Base-by-base conservation (phyloP, 192 early-diverging fungal species). In the Mortierella hygrophila region DNA sequence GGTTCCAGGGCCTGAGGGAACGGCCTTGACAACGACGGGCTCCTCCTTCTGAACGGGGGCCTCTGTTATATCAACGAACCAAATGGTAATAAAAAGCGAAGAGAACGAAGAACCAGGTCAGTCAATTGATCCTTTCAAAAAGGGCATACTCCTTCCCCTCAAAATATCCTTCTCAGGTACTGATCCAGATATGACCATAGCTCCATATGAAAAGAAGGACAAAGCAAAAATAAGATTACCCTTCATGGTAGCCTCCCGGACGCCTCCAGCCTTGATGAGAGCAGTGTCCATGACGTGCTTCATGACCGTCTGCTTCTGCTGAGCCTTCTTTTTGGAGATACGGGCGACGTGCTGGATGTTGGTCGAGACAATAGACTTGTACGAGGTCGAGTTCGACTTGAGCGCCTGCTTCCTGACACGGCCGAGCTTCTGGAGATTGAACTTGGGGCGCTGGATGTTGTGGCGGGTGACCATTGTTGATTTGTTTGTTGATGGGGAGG, bases 361-460 rank as follows among this genome's bases (percentile, higher is more conserved):
- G 54, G 84, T 86, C 7, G 84, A 86, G 75, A 78, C 69, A 35
- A 78, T 37, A 23, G 84, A 86, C 70, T 86, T 86, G 76, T 81
- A 78, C n/a, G 84, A 86, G 6, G 84, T 81, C n/a, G 84, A 23
- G 65, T 86, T 86, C 4, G 79, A 77, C 76, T 86, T 86, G 72
- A 86, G 63, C 0, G 84, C 84, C 55, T 86, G 84, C 76, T 86
- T 86, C 75, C 84, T 80, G 76, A 86, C 84, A 74, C 84, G 84
- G 3, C 84, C 84, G 37, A 86, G 71, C 84, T 86, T 86, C 72
- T 86, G 84, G 16, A 86, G 65, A 72, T 86, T 86, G 54, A 81
- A 80, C 72, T 86, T 86, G 55, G 84, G 84, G 68, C 84, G 75
- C 40, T 80, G 79, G 68, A 86, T 86, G 68, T 86, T 86, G 84